These are phyloP conservation scores for Asterionellopsis glacialis DNA, from an alignment of 108 stramenopile genomes.

Conservation along the genomic window DNA sequence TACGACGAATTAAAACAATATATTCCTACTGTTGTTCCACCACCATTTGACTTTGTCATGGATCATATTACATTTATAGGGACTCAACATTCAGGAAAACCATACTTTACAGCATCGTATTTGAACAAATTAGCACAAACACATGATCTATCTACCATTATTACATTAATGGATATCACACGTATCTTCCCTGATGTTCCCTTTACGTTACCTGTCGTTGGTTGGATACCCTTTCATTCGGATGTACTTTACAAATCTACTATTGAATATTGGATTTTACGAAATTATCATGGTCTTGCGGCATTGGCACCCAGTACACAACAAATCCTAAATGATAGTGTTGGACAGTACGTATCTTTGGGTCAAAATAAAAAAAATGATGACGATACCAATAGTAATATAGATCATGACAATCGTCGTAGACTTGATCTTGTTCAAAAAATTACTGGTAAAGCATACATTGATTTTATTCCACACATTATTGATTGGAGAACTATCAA, in stretches of 20 bases:
- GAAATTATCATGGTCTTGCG: too few species aligned
- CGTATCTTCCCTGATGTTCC: constrained; percentile 5
- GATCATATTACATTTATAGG: constrained; percentile 21
- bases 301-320: too few species aligned
- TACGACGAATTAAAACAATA: constrained; percentile 7
- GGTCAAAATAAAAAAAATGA: neutral
- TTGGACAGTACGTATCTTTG: neutral
- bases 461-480: constrained; percentile 19
- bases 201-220: constrained; percentile 1
- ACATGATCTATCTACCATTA: neutral
- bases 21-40: neutral
- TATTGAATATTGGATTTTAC: constrained; percentile 5
- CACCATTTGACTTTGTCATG: constrained; percentile 6
- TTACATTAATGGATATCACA: constrained; percentile 15
- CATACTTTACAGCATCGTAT: neutral
- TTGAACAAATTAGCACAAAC: neutral
- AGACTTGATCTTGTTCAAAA: neutral
- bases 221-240: constrained; percentile 19
- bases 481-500: constrained; percentile 7
- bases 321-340: too few species aligned
- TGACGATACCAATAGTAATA: neutral
- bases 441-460: constrained; percentile 6
- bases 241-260: neutral
- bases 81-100: neutral
- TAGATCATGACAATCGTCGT: neutral